Evolutionary conservation across 352 stramenopile species (phyloP), one percentile per base, ranked within the genome.

Genomic region (Phytophthora agathidicida): DNA sequence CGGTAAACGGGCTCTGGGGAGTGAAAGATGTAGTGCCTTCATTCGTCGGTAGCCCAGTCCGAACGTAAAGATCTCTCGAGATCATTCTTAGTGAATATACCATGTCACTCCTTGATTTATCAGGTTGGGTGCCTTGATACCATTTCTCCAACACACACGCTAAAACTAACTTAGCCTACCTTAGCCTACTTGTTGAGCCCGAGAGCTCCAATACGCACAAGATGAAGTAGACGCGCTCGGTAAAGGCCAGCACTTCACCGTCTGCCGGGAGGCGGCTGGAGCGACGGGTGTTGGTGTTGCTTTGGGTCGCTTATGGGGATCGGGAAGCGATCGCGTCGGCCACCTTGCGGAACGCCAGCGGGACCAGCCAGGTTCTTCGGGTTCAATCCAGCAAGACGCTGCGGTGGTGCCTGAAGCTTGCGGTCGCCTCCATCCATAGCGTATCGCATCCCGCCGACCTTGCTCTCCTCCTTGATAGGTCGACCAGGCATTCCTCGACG

Each of bases 291-390:
- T 32, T 74, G 74, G 52, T 91, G 81, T 60, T 91, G 81, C 70
- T 91, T 89, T 48, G 78, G 78, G 49, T 89, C 81, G 45, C 58
- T 74, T 75, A 89, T 88, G 1, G 81, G 81, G 47, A 91, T 86
- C 39, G 81, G 80, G 60, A 91, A 91, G 26, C 74, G 71, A 65
- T 91, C 81, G 27, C 81, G 78, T 56, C 81, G 78, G 9, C 71
- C 74, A 42, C 56, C 62, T 19, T 78, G 76, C 13, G 65, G 68
- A 37, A 81, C 72, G 23, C 71, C 75, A 19, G 58, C 54, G 9
- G 80, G 80, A n/a, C 65, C 66, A 26, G 76, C 81, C 3, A 91
- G 45, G 46, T 87, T 89, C 61, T 91, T 91, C 38, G 81, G 77
- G 62, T 91, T 91, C 46, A 91, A 44, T 31, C 81, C 79, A 42